Percentiles rank a stretch among this genome's conserved stretches.
Conservation (phyloP, 805 yeast species). For the Blastobotrys chiropterorum region DNA sequence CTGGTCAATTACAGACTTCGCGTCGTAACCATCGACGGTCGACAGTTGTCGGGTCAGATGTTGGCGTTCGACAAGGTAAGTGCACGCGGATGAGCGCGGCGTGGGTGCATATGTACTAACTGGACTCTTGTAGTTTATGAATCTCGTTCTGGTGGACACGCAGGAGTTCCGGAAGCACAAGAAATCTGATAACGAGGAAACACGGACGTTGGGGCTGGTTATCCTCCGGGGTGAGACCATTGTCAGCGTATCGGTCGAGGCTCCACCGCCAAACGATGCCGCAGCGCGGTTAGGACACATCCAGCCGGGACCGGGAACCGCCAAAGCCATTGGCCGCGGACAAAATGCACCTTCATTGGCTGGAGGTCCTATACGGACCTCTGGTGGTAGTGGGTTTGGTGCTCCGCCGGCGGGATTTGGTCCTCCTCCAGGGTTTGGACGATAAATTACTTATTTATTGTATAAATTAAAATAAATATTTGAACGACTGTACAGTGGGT, state of each 20-base stretch:
- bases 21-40: constrained; percentile 69
- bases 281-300: constrained; percentile 24
- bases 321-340: constrained; percentile 30
- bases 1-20: constrained; percentile 67
- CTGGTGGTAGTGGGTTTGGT: constrained; percentile 14
- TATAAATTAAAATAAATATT: not conserved
- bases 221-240: constrained; percentile 86
- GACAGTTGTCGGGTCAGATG: constrained; percentile 71
- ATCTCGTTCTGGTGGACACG: constrained; percentile 74
- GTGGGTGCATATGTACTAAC: not conserved
- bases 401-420: constrained; percentile 30
- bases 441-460: constrained; percentile 21
- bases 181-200: constrained; percentile 45
- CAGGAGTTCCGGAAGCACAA: constrained; percentile 70
- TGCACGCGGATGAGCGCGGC: too few relatives aligned
- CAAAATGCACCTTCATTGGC: constrained; percentile 1
- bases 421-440: constrained; percentile 32
- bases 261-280: constrained; percentile 45
- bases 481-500: not conserved
- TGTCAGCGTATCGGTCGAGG: constrained; percentile 63
- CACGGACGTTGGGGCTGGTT: constrained; percentile 71
- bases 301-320: constrained; percentile 31
- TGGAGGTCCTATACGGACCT: constrained; percentile 2
- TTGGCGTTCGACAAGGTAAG: constrained; percentile 74
- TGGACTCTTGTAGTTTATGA: constrained; percentile 46